Percentiles rank a stretch among this genome's conserved stretches.
phyloP scores from a whole-genome alignment of 768 basidiomycete genomes.

The Lyophyllum semitale region DNA sequence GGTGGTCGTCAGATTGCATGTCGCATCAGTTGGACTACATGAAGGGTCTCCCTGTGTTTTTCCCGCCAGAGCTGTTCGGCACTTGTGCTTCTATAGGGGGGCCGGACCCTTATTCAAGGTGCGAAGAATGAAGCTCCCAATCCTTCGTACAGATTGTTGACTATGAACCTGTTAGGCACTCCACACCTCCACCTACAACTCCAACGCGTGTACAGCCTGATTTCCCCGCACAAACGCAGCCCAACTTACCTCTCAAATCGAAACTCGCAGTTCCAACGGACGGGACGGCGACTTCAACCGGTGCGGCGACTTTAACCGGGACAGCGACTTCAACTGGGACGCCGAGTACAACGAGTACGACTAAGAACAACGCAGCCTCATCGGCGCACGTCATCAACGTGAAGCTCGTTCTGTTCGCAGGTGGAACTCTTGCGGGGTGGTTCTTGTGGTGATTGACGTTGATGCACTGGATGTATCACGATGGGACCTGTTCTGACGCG shows the following conservation, averaged over 20 bases:
- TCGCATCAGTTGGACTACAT: constrained; percentile 27
- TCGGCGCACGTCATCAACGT: not conserved
- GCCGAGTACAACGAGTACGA: not conserved
- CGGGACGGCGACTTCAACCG: too few relatives aligned
- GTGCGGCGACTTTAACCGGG: too few relatives aligned
- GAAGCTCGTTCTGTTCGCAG: not conserved
- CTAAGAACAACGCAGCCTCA: not conserved
- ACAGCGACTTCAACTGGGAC: too few relatives aligned
- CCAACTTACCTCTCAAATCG: not conserved
- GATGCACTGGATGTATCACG: constrained; percentile 3
- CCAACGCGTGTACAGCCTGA: constrained; percentile 7
- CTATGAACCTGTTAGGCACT: constrained; percentile 6
- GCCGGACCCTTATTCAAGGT: constrained; percentile 12
- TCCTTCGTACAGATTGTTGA: too few relatives aligned
- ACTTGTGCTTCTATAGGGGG: constrained; percentile 24
- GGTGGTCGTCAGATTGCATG: constrained; percentile 29
- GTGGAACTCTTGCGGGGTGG: not conserved
- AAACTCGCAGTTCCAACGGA: not conserved
- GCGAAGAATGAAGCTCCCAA: not conserved
- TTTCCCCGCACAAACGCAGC: constrained; percentile 1
- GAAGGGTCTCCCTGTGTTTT: constrained; percentile 20
- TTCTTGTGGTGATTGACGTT: not conserved
- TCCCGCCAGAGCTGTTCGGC: constrained; percentile 27
- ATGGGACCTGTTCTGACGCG: too few relatives aligned
- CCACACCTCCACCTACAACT: constrained; percentile 5